Conservation (phyloP, 306 rosid genomes). For the Carpinus viminea region DNA sequence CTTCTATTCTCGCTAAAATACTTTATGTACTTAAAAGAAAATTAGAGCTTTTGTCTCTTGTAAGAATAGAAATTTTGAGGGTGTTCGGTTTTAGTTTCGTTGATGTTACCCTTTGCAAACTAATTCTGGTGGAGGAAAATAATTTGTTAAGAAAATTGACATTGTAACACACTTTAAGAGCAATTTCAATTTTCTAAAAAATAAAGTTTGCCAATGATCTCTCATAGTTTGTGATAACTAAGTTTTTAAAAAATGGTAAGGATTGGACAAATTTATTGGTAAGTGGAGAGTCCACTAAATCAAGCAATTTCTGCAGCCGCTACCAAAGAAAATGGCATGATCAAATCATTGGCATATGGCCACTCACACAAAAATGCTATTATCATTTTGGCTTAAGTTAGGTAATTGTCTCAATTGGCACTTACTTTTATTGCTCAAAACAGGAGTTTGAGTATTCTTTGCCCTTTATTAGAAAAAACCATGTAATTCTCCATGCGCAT, state of each 20-base stretch:
- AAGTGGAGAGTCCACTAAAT: slow-evolving; percentile 11
- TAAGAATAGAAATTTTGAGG: too few relatives aligned
- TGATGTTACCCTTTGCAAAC: too few relatives aligned
- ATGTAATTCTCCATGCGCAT: too few relatives aligned
- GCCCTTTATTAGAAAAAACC: neutral
- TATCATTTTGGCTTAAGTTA: neutral
- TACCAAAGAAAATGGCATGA: neutral
- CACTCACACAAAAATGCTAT: neutral
- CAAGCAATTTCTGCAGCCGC: neutral
- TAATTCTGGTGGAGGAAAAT: too few relatives aligned
- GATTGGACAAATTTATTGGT: neutral
- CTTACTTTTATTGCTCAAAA: neutral
- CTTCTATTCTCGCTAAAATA: too few relatives aligned
- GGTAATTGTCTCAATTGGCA: neutral
- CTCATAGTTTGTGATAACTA: neutral
- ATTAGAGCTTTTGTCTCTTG: too few relatives aligned
- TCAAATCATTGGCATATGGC: neutral
- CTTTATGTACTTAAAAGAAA: too few relatives aligned
- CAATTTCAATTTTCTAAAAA: too few relatives aligned
- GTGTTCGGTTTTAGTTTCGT: too few relatives aligned
- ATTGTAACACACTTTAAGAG: too few relatives aligned
- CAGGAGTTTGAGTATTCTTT: neutral
- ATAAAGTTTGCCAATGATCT: neutral
- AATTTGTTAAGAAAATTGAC: too few relatives aligned
- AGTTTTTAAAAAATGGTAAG: neutral